Evolutionary conservation across 2,329 filamentous ascomycete genomes (phyloP).

Genomic region (Fusarium duplospermum): DNA sequence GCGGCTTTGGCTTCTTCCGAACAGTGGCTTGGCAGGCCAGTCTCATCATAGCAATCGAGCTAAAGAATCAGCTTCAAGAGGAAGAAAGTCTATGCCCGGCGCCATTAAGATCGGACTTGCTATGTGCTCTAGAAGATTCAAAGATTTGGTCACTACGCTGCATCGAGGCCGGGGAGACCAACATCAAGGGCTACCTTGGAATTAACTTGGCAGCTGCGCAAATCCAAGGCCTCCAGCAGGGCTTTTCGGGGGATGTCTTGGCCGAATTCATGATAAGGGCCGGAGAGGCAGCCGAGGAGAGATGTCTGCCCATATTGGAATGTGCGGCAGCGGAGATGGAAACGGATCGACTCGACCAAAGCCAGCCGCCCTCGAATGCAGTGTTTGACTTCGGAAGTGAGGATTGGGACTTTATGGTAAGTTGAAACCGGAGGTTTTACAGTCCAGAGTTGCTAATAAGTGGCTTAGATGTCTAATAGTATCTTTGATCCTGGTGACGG

Average conservation of each 20-base stretch:
- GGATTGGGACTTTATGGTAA: constrained; percentile 45
- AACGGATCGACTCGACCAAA: background rate
- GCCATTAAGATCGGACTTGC: constrained; percentile 54
- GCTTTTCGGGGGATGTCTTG: constrained; percentile 50
- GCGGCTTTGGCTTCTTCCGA: constrained; percentile 56
- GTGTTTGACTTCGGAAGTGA: constrained; percentile 21
- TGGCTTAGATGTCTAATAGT: constrained; percentile 15
- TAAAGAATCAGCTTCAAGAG: constrained; percentile 55
- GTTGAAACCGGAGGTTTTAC: background rate
- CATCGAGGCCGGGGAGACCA: constrained; percentile 64
- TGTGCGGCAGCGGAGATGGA: constrained; percentile 37
- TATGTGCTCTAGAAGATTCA: constrained; percentile 55
- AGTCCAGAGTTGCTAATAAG: background rate
- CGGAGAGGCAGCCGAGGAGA: constrained; percentile 51
- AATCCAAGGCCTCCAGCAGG: constrained; percentile 55
- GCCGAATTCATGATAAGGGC: constrained; percentile 50
- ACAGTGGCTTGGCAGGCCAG: constrained; percentile 48
- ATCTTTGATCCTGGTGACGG: constrained; percentile 10
- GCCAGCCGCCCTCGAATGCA: background rate
- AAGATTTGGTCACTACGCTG: constrained; percentile 53
- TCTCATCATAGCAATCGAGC: constrained; percentile 54
- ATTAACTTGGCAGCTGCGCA: constrained; percentile 47
- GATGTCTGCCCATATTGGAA: constrained; percentile 50
- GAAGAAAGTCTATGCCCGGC: constrained; percentile 52
- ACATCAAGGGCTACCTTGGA: constrained; percentile 64